Conservation (phyloP, 2,329 filamentous ascomycete species). For the Graphilbum fragrans region DNA sequence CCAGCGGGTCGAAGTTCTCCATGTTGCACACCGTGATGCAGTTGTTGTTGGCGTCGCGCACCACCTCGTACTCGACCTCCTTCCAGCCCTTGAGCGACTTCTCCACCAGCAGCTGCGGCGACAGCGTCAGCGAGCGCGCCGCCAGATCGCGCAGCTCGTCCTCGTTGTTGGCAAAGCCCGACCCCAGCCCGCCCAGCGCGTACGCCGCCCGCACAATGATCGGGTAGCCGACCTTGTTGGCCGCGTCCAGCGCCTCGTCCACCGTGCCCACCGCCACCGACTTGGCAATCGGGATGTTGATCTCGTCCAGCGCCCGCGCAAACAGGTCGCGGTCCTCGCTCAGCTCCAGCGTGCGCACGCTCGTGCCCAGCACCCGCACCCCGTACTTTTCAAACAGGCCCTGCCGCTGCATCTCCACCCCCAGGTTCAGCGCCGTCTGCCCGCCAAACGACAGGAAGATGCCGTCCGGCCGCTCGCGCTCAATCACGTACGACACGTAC, state of each 20-base stretch:
- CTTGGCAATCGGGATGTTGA: constrained; percentile 95
- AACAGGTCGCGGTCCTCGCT: constrained; percentile 97
- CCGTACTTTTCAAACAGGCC: constrained; percentile 90
- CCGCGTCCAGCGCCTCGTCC: constrained; percentile 78
- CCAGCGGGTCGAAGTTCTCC: constrained; percentile 98
- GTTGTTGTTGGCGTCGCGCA: constrained; percentile 90
- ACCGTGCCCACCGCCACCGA: constrained; percentile 84
- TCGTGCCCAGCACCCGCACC: constrained; percentile 88
- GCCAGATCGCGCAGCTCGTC: constrained; percentile 74
- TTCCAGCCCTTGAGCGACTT: constrained; percentile 99
- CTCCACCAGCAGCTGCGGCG: constrained; percentile 92
- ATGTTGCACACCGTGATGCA: constrained; percentile 99
- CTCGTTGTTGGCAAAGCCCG: constrained; percentile 87
- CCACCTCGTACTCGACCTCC: constrained; percentile 97
- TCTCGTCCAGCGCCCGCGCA: constrained; percentile 95
- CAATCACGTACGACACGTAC: constrained; percentile 94
- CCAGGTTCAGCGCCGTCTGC: constrained; percentile 84
- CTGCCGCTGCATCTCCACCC: constrained; percentile 94
- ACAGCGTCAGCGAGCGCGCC: constrained; percentile 88
- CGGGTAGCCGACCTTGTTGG: constrained; percentile 86
- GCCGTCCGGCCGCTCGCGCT: constrained; percentile 85
- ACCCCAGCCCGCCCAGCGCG: constrained; percentile 86
- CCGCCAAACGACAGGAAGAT: constrained; percentile 98
- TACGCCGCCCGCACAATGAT: constrained; percentile 97
- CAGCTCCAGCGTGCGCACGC: constrained; percentile 95